These are phyloP conservation scores for Pythium rishiriense DNA, from an alignment of 352 stramenopile genomes.

Conservation along the genomic window DNA sequence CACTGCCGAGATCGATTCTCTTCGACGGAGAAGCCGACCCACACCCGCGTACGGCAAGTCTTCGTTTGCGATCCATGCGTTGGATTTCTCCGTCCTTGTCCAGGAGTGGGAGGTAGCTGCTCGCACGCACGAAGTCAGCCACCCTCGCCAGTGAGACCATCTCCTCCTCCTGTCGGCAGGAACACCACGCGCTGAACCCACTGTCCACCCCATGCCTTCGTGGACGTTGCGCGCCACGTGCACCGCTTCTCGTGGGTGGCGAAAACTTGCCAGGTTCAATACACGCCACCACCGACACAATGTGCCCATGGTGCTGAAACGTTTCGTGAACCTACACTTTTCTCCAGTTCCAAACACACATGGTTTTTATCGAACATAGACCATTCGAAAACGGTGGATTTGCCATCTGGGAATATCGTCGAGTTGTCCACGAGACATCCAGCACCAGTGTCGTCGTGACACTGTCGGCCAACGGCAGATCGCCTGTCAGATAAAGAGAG, in stretches of 20 bases:
- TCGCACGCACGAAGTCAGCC: background rate
- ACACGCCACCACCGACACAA: too few species aligned
- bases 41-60: too few species aligned
- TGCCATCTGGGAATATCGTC: background rate
- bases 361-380: background rate
- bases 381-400: background rate
- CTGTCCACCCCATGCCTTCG: background rate
- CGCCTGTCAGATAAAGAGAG: too few species aligned
- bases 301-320: background rate
- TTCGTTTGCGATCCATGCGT: too few species aligned
- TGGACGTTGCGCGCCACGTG: background rate
- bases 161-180: background rate
- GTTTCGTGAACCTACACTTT: constrained; percentile 1
- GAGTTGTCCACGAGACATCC: background rate
- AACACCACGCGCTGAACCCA: too few species aligned
- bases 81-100: too few species aligned
- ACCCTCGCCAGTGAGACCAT: background rate
- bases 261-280: too few species aligned
- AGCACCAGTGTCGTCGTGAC: too few species aligned
- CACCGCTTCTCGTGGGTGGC: too few species aligned
- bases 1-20: too few species aligned
- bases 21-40: too few species aligned
- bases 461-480: too few species aligned
- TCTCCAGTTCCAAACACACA: background rate
- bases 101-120: background rate